A percentile compares a stretch with the other conserved stretches of the same genome.
These are phyloP conservation scores for Phlebopus sp. DNA, from an alignment of 1,284 basidiomycete species.

Conservation along the genomic window DNA sequence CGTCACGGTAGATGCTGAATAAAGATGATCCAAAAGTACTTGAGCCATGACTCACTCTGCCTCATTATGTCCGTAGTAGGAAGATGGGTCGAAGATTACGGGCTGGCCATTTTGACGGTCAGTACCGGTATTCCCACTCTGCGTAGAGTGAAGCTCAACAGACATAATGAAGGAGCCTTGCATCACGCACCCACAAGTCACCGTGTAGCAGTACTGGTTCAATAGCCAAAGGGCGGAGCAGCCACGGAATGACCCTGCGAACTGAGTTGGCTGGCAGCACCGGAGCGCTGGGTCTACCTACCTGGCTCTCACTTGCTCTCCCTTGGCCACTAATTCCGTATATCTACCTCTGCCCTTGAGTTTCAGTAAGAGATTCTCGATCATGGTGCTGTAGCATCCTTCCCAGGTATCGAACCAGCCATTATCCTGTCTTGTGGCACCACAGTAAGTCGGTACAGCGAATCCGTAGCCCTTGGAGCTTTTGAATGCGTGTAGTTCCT, in stretches of 20 bases:
- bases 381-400: conserved; percentile 66
- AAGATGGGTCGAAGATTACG: conserved; percentile 80
- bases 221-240: conserved; percentile 61
- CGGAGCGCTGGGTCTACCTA: conserved; percentile 34
- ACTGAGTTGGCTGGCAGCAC: conserved; percentile 10
- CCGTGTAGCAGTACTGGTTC: conserved; percentile 81
- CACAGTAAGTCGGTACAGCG: conserved; percentile 76
- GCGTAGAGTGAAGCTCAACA: conserved; percentile 8
- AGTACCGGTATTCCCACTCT: conserved; percentile 74
- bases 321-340: conserved; percentile 50
- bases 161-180: background rate
- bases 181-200: conserved; percentile 70
- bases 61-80: conserved; percentile 85
- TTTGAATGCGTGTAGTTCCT: conserved; percentile 58
- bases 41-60: conserved; percentile 64
- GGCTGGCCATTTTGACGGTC: conserved; percentile 55
- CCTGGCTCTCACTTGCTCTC: conserved; percentile 55
- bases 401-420: conserved; percentile 77
- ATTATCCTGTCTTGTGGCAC: conserved; percentile 73
- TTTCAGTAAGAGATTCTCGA: conserved; percentile 60
- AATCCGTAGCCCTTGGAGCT: conserved; percentile 71
- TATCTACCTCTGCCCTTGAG: conserved; percentile 47
- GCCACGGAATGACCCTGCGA: conserved; percentile 70
- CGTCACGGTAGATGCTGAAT: conserved; percentile 6
- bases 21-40: background rate